phyloP scores from a whole-genome alignment of 2,329 filamentous ascomycete genomes.

The Stagonosporopsis chrysanthemi region DNA sequence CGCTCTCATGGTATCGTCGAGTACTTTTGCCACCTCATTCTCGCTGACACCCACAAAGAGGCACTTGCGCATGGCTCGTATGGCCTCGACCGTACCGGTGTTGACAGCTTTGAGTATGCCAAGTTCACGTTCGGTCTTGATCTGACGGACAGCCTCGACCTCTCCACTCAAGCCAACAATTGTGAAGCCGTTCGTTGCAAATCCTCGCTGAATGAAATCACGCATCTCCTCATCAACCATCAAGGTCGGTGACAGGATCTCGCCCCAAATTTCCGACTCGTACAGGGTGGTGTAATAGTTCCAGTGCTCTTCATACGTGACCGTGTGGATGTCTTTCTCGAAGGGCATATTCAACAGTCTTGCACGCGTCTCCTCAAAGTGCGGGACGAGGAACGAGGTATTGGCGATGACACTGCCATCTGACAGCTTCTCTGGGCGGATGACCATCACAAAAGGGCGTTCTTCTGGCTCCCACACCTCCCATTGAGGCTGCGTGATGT shows the following conservation, averaged over 20 bases:
- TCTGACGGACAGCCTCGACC: slow-evolving; percentile 66
- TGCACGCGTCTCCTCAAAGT: slow-evolving; percentile 68
- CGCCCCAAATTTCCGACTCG: slow-evolving; percentile 47
- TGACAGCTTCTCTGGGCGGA: slow-evolving; percentile 56
- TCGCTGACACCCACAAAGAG: slow-evolving; percentile 66
- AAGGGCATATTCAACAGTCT: slow-evolving; percentile 66
- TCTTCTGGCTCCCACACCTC: slow-evolving; percentile 72
- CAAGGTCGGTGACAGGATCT: slow-evolving; percentile 50
- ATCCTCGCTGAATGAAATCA: slow-evolving; percentile 67
- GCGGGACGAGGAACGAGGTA: slow-evolving; percentile 66
- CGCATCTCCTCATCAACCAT: slow-evolving; percentile 72
- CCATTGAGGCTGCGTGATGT: slow-evolving; percentile 68
- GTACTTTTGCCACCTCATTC: slow-evolving; percentile 62
- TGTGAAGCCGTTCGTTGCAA: slow-evolving; percentile 62
- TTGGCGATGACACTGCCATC: slow-evolving; percentile 58
- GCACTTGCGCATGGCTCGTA: slow-evolving; percentile 65
- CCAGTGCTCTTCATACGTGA: slow-evolving; percentile 71
- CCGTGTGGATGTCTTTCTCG: slow-evolving; percentile 59
- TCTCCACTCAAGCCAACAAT: slow-evolving; percentile 62
- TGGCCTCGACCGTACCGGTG: slow-evolving; percentile 68
- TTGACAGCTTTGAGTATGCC: slow-evolving; percentile 68
- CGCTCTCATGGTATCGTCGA: slow-evolving; percentile 63
- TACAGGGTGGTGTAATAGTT: slow-evolving; percentile 66
- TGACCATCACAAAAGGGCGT: slow-evolving; percentile 68
- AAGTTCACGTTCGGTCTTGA: slow-evolving; percentile 64